phyloP scores from a whole-genome alignment of 2,329 filamentous ascomycete genomes.

The Aspergillus proliferans region DNA sequence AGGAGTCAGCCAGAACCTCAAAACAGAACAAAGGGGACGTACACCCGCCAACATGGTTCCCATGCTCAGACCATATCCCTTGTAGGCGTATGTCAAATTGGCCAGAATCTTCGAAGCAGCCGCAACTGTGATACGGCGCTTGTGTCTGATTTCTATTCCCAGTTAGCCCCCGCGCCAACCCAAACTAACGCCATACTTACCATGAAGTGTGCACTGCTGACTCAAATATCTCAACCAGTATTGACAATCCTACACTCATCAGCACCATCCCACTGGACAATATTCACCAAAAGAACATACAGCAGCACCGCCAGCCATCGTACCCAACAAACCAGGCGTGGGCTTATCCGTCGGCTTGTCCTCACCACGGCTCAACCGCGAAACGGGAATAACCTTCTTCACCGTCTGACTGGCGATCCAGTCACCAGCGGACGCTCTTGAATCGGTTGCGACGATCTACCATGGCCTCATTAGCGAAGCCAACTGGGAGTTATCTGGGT shows the following conservation, averaged over 20 bases:
- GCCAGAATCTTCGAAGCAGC: slow-evolving; percentile 97
- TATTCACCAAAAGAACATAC: slow-evolving; percentile 40
- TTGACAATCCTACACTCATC: slow-evolving; percentile 72
- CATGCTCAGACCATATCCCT: slow-evolving; percentile 98
- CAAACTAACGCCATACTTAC: slow-evolving; percentile 14
- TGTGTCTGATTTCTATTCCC: slow-evolving; percentile 75
- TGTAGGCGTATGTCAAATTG: slow-evolving; percentile 97
- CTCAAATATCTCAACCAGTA: slow-evolving; percentile 99
- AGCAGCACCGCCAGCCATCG: slow-evolving; percentile 96
- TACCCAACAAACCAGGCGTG: slow-evolving; percentile 65
- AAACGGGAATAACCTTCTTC: slow-evolving; percentile 83
- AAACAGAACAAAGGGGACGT: slow-evolving; percentile 58
- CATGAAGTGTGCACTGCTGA: slow-evolving; percentile 98
- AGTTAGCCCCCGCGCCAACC: not conserved
- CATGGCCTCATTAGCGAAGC: not conserved
- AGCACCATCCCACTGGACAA: not conserved
- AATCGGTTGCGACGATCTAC: slow-evolving; percentile 92
- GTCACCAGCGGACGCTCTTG: slow-evolving; percentile 91
- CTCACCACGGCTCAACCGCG: slow-evolving; percentile 34
- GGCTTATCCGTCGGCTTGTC: slow-evolving; percentile 30
- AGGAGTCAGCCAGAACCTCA: not conserved
- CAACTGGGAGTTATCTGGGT: not conserved
- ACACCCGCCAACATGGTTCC: slow-evolving; percentile 99
- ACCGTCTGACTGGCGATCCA: slow-evolving; percentile 99
- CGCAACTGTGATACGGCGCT: slow-evolving; percentile 95